Evolutionary conservation across 768 basidiomycete species (phyloP), one percentile per base, ranked within the genome.

Genomic region (Agaricus blazei): DNA sequence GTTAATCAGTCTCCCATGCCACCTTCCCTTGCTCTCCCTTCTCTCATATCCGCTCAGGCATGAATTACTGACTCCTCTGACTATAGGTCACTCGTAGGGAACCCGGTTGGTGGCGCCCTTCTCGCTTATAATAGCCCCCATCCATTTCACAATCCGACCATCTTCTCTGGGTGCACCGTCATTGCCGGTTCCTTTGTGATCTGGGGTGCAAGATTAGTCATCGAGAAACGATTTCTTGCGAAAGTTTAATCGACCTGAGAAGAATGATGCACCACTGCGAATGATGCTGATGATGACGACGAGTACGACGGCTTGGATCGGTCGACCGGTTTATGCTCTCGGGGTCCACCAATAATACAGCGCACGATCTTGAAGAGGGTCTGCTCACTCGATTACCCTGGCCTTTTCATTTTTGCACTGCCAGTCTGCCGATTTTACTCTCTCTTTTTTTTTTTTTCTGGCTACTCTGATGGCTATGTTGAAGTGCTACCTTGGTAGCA

Each of bases 31-130:
- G 11, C 0, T 23, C 31, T 29, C 9, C 19, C 51, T 27, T 14
- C n/a, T 51, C 38, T n/a, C 19, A 19, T 19, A 12, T n/a, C 4
- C 19, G 23, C 15, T 51, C 8, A 4, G 38, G 9, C 15, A 19
- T 42, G 38, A 43, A 27, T 36, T 23, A 44, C 49, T 57, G 12
- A 46, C 29, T 47, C 34, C 12, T 11, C 26, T 37, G 27, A 40
- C 29, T 49, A 31, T 52, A 88, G 87, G 27, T 77, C 86, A 1
- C 71, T 88, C 23, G 67, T 83, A 28, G 85, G 87, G 9, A 82
- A 81, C 1, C 87, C 87, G 2, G 74, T 75, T 11, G 86, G 82
- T 11, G 87, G 87, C 0, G 76, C 75, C 9, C 69, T 89, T 29
- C 70, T 88, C 23, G 67, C 73, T 12, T 47, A 47, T 24, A 65